Conservation (phyloP, 352 stramenopile species). For the Pythium dissimile region DNA sequence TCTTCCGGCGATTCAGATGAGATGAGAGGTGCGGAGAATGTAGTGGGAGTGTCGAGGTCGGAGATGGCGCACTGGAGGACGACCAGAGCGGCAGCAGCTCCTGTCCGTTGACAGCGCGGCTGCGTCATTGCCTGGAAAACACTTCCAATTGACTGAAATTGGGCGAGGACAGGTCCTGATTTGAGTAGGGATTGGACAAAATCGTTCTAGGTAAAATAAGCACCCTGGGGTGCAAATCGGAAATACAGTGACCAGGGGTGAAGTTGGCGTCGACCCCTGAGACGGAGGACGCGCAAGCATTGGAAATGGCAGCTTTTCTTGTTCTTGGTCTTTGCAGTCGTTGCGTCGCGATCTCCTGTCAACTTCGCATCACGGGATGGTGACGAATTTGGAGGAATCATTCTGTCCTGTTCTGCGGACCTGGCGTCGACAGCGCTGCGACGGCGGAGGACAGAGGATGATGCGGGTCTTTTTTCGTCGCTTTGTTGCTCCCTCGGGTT, state of each 20-base stretch:
- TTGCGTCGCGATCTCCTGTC: not conserved
- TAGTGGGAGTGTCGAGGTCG: not conserved
- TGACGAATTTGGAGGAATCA: no score
- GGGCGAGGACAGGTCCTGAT: no score
- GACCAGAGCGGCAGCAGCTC: no score
- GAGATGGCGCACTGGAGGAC: no score
- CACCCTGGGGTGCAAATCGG: not conserved
- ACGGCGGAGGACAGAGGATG: no score
- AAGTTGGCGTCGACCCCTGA: not conserved
- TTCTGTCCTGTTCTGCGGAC: no score
- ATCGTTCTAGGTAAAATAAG: not conserved
- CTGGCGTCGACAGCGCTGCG: no score
- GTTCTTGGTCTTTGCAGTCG: not conserved
- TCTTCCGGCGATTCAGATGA: not conserved
- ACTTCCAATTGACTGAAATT: not conserved
- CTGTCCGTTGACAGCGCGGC: conserved; percentile 15
- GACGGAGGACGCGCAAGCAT: not conserved
- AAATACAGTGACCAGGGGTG: not conserved
- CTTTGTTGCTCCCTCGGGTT: no score
- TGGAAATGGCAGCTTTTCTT: not conserved
- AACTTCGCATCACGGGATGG: no score
- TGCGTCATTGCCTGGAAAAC: not conserved
- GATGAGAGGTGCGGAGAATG: not conserved
- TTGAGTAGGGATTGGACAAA: not conserved
- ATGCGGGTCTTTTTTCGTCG: no score